Evolutionary conservation across 805 yeast species (phyloP), one percentile per base, ranked within the genome.

Genomic region (Sugiyamaella floridensis): DNA sequence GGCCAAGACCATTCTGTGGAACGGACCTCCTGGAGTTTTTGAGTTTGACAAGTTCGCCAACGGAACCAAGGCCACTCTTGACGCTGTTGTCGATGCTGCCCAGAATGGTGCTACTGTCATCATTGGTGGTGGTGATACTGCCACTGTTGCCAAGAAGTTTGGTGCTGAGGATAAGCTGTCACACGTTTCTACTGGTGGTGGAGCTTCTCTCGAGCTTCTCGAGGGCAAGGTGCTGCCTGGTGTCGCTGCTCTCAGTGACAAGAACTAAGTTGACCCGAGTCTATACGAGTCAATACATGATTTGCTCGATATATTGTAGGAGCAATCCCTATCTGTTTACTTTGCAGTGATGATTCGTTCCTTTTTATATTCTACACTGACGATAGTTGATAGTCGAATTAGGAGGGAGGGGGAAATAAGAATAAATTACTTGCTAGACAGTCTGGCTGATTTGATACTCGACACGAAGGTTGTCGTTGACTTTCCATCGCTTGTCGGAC

Each of bases 21-120:
- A 93, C 80, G 99, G 99, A 73, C 99, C 99, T 61, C 97, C 99
- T 75, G 99, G 99, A 81, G 99, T 93, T 65, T 93, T 93, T 72
- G 99, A 93, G 79, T 93, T 93, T 69, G 96, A 88, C 63, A 80
- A 79, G 67, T 93, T 93, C 71, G 85, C 97, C 63, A 74, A 74
- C 56, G 98, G 98, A 76, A 92, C 98, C 70, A 87, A 90, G 77
- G 57, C 89, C 56, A 75, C 92, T 75, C 83, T 92, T 66, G 95
- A 83, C 59, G 95, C 93, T 65, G 85, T 85, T 68, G 95, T 90
- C 63, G 77, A 81, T 70, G 85, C 96, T 60, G 88, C 89, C 66
- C 83, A 80, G 72, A 80, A 81, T 56, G 97, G 97, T 70, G 86
- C 96, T 60, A 96, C 92, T 60, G 95, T 92, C 76, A 87, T 93